Conservation (phyloP, 2,329 filamentous ascomycete genomes). For the Sporothrix brunneoviolacea region DNA sequence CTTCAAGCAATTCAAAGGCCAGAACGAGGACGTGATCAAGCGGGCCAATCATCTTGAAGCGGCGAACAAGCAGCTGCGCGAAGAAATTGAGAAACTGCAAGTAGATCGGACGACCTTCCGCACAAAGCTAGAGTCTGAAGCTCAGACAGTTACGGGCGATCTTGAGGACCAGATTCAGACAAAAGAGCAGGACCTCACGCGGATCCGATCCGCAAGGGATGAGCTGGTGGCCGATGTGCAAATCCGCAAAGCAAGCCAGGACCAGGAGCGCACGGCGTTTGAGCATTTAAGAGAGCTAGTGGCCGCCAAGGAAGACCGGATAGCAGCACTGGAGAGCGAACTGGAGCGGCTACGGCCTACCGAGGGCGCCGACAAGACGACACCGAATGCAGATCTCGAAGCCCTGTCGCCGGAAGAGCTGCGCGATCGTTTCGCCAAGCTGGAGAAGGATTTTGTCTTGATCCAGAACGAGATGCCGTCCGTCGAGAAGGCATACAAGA, state of each 20-base stretch:
- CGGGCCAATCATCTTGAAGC: slow-evolving; percentile 88
- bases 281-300: slow-evolving; percentile 75
- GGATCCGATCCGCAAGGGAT: slow-evolving; percentile 77
- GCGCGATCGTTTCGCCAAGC: slow-evolving; percentile 62
- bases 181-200: slow-evolving; percentile 76
- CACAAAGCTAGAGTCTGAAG: slow-evolving; percentile 73
- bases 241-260: slow-evolving; percentile 71
- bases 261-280: slow-evolving; percentile 63
- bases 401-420: slow-evolving; percentile 63
- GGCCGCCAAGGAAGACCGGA: slow-evolving; percentile 71
- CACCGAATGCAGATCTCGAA: slow-evolving; percentile 44
- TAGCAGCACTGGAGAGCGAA: slow-evolving; percentile 75
- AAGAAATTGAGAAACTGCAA: slow-evolving; percentile 79
- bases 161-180: slow-evolving; percentile 75
- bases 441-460: slow-evolving; percentile 74
- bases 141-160: slow-evolving; percentile 64
- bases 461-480: slow-evolving; percentile 83
- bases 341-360: slow-evolving; percentile 59
- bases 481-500: slow-evolving; percentile 86
- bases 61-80: slow-evolving; percentile 73
- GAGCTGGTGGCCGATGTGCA: slow-evolving; percentile 77
- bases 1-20: slow-evolving; percentile 83
- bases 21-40: slow-evolving; percentile 89
- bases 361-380: slow-evolving; percentile 40
- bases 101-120: slow-evolving; percentile 79